Conservation (phyloP, 2,329 filamentous ascomycete species). For the Corniculantispora saksenae region DNA sequence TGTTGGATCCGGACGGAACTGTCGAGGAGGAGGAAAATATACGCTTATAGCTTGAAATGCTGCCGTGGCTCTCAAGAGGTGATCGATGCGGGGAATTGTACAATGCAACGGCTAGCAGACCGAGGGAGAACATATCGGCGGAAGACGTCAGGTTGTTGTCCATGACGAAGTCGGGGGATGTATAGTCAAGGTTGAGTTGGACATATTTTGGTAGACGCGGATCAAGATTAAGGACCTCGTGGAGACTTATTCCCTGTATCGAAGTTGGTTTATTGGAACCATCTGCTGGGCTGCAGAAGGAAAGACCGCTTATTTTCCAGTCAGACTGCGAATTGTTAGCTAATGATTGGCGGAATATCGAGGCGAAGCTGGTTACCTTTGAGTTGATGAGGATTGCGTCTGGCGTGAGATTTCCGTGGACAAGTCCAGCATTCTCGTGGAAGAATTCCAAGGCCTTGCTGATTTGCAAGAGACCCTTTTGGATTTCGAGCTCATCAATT, state of each 20-base stretch:
- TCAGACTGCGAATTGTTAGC: slow-evolving; percentile 66
- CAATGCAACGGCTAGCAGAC: slow-evolving; percentile 81
- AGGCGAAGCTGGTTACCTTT: slow-evolving; percentile 58
- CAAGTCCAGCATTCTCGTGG: slow-evolving; percentile 89
- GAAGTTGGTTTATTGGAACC: slow-evolving; percentile 73
- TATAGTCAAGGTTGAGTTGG: slow-evolving; percentile 89
- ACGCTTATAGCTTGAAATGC: slow-evolving; percentile 81
- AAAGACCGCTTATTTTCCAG: slow-evolving; percentile 96
- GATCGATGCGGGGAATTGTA: slow-evolving; percentile 95
- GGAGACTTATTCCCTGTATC: slow-evolving; percentile 76
- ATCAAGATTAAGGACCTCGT: slow-evolving; percentile 83
- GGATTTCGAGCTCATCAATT: slow-evolving; percentile 95
- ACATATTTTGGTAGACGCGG: slow-evolving; percentile 78
- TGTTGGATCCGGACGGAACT: slow-evolving; percentile 77
- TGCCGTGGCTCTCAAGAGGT: slow-evolving; percentile 79
- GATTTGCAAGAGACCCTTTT: slow-evolving; percentile 91
- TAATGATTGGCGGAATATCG: neutral
- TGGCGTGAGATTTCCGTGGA: slow-evolving; percentile 92
- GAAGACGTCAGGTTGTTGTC: slow-evolving; percentile 83
- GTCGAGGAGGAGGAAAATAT: slow-evolving; percentile 77
- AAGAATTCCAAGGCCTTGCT: slow-evolving; percentile 93
- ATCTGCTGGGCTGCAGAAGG: slow-evolving; percentile 82
- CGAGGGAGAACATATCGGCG: slow-evolving; percentile 92
- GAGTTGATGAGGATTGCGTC: slow-evolving; percentile 92
- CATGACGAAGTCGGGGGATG: slow-evolving; percentile 90